These are phyloP conservation scores for Metroxylon sagu DNA, from an alignment of 176 grass and related monocot genomes.

Conservation along the genomic window DNA sequence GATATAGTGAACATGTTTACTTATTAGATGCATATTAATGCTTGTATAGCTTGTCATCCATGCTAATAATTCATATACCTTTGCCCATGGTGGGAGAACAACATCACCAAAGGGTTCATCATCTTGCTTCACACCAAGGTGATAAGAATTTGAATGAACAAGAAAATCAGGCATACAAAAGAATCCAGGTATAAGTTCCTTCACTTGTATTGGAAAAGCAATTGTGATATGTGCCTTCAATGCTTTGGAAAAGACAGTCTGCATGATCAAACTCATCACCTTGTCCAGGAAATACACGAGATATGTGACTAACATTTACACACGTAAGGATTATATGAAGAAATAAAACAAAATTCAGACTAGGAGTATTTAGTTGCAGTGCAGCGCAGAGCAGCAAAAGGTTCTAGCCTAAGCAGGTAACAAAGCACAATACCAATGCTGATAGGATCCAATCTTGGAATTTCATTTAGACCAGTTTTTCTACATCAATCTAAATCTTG, in stretches of 20 bases:
- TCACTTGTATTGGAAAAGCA: conserved; percentile 95
- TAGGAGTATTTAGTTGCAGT: conserved; percentile 13
- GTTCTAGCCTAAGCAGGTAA: conserved; percentile 87
- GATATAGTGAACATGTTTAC: too few species aligned
- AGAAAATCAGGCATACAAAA: conserved; percentile 98
- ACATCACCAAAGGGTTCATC: conserved; percentile 87
- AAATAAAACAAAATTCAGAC: not conserved
- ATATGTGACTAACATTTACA: not conserved
- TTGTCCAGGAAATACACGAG: conserved; percentile 26
- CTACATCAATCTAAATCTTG: too few species aligned
- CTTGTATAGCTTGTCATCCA: too few species aligned
- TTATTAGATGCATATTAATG: too few species aligned
- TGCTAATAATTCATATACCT: conserved; percentile 34
- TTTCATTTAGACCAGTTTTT: too few species aligned
- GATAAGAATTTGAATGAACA: conserved; percentile 83
- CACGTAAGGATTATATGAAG: not conserved
- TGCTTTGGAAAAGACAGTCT: conserved; percentile 91
- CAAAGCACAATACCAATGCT: conserved; percentile 98
- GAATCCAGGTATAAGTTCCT: conserved; percentile 96
- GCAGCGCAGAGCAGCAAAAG: conserved; percentile 21
- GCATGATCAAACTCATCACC: conserved; percentile 97
- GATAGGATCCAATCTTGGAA: too few species aligned
- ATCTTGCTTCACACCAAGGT: conserved; percentile 90
- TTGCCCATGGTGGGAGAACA: conserved; percentile 89
- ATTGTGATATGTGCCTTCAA: conserved; percentile 78